Evolutionary conservation across 805 yeast genomes (phyloP), one percentile per base, ranked within the genome.

Genomic region (Myxozyma nipponensis): DNA sequence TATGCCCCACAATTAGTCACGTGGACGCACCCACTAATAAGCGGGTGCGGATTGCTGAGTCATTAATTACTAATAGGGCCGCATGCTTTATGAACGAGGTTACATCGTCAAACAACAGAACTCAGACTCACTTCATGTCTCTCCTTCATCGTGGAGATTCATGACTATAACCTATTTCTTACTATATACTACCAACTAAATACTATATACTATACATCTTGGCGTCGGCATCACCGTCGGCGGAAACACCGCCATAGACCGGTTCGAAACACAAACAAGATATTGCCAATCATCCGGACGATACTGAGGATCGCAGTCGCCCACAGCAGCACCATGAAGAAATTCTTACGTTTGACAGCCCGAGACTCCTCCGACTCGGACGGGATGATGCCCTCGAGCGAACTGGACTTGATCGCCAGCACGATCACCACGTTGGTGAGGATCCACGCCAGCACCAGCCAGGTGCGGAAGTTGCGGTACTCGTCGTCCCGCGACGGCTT

Each of bases 261-360:
- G 28, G 63, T 62, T 47, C 60, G 61, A 13, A 61, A 46, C 65
- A 81, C 71, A 63, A 79, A 81, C 19, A 70, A 47, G 9, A 71
- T 52, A 59, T 82, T 76, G 6, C 86, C 86, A 43, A 77, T 54
- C 52, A 81, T 72, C 39, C 84, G 64, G 67, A 81, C 74, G 7
- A 76, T 64, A 0, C 85, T 83, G 71, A 81, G 69, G 40, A 79
- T 75, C 1, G 84, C 84, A 38, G 79, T 83, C 37, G 77, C 65
- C 83, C 84, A 79, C 50, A 81, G 72, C 51, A 81, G 69, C 22
- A 80, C 79, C 15, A 79, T 64, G 52, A 64, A 71, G 54, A 67
- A 69, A 15, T 67, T 56, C n/a, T 69, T 67, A 17, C 73, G 62
- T 39, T 60, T 50, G 26, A 58, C 46, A 4, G 15, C 36, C 40